These are phyloP conservation scores for Elaeis oleifera DNA, from an alignment of 202 grass and related monocot genomes.

Conservation along the genomic window DNA sequence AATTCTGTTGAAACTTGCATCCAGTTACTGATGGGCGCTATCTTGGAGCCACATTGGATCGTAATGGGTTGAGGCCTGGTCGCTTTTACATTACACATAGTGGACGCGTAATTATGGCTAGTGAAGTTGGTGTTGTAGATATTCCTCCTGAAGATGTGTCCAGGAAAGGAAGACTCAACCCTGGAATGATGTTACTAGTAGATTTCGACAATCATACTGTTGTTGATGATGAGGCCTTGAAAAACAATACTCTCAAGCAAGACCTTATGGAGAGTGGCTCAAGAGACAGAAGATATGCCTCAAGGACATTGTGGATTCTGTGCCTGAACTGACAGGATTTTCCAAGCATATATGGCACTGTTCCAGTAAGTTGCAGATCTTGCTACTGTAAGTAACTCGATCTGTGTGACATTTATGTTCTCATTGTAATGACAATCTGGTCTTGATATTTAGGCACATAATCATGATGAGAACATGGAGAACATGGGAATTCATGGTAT, in stretches of 20 bases:
- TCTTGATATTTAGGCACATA: conserved; percentile 31
- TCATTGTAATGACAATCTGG: no score
- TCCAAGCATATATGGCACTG: conserved; percentile 53
- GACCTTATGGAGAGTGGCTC: conserved; percentile 85
- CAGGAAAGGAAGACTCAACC: conserved; percentile 89
- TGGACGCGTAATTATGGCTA: conserved; percentile 92
- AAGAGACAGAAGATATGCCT: conserved; percentile 74
- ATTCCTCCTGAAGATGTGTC: conserved; percentile 68
- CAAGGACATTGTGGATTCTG: conserved; percentile 63
- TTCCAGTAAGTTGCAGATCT: conserved; percentile 35
- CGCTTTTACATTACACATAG: conserved; percentile 90
- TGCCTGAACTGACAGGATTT: conserved; percentile 54
- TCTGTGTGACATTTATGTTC: no score
- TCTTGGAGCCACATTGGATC: conserved; percentile 91
- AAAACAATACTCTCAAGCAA: conserved; percentile 79
- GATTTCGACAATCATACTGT: conserved; percentile 93
- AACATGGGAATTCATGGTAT: conserved; percentile 51
- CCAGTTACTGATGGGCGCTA: conserved; percentile 95
- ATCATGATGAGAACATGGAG: conserved; percentile 31
- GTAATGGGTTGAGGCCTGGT: conserved; percentile 86
- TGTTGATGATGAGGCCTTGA: conserved; percentile 87
- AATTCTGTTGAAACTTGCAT: conserved; percentile 2
- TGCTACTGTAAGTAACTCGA: no score
- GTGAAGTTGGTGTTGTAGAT: conserved; percentile 96
- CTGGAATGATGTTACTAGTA: conserved; percentile 98